Evolutionary conservation across 805 yeast species (phyloP).

Genomic region (Cyberlindnera euphorbiiphila): DNA sequence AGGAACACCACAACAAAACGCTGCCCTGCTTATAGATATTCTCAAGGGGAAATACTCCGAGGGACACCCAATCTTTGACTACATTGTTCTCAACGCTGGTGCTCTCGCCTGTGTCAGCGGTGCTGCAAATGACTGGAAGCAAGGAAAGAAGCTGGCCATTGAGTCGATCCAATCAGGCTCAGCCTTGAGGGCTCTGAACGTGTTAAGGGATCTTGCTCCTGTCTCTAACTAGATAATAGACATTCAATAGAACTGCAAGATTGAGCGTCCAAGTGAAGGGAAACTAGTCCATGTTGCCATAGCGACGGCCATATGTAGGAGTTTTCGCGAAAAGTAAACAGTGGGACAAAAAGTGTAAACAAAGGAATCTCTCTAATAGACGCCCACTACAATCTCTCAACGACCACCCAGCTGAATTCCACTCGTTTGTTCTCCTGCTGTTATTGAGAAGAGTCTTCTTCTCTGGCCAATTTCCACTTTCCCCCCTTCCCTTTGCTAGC

Average conservation of each 20-base stretch:
- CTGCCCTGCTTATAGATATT: slow-evolving; percentile 45
- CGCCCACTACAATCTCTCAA: neutral
- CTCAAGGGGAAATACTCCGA: slow-evolving; percentile 41
- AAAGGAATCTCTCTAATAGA: neutral
- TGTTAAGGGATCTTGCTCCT: slow-evolving; percentile 37
- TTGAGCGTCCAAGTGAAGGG: too few relatives aligned
- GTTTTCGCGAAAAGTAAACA: too few relatives aligned
- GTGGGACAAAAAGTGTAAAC: slow-evolving; percentile 1
- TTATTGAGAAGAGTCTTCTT: too few relatives aligned
- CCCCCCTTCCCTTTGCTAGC: too few relatives aligned
- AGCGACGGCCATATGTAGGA: slow-evolving; percentile 1
- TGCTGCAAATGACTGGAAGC: slow-evolving; percentile 59
- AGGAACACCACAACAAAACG: slow-evolving; percentile 87
- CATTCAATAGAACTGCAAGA: too few relatives aligned
- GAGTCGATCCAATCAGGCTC: slow-evolving; percentile 61
- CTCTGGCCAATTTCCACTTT: too few relatives aligned
- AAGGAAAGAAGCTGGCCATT: slow-evolving; percentile 75
- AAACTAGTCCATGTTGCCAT: slow-evolving; percentile 8
- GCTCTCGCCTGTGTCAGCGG: slow-evolving; percentile 83
- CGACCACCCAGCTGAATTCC: too few relatives aligned
- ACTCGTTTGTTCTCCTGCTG: too few relatives aligned
- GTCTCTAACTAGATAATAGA: neutral
- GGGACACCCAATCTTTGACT: slow-evolving; percentile 73
- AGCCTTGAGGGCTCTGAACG: slow-evolving; percentile 57
- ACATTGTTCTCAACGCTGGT: slow-evolving; percentile 85